phyloP scores from a whole-genome alignment of 495 filamentous ascomycete species.

The Penicillium pulvis region DNA sequence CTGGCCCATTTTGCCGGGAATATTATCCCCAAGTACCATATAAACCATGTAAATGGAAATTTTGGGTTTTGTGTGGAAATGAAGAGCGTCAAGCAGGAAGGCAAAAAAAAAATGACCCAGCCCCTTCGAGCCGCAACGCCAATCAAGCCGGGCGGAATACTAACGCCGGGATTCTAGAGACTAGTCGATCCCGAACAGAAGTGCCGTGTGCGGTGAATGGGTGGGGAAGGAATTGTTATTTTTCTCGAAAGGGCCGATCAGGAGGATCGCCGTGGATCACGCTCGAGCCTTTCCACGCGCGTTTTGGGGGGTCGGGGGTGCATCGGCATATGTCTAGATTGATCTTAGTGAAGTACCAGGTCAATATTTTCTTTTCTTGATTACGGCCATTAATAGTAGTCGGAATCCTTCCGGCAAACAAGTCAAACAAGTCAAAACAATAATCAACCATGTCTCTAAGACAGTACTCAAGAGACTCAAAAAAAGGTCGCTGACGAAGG shows the following conservation, averaged over 20 bases:
- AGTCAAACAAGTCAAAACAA: not conserved
- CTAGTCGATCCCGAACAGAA: conserved; percentile 29
- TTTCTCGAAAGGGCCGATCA: conserved; percentile 19
- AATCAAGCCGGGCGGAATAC: conserved; percentile 25
- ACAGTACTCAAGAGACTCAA: not conserved
- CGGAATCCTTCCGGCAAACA: not conserved
- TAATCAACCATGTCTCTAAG: too few relatives aligned
- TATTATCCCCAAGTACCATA: not conserved
- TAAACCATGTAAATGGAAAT: not conserved
- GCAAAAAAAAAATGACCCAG: conserved; percentile 1
- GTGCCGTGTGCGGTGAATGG: conserved; percentile 17
- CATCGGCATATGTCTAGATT: conserved; percentile 2
- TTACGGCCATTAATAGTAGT: not conserved
- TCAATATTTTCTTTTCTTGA: not conserved
- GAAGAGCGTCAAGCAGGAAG: not conserved
- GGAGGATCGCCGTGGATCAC: conserved; percentile 29
- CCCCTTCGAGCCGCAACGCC: conserved; percentile 24
- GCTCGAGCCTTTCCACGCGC: conserved; percentile 22
- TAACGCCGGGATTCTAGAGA: conserved; percentile 14
- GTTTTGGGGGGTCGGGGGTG: not conserved
- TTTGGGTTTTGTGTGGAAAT: conserved; percentile 4
- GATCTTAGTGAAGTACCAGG: not conserved
- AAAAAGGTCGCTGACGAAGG: not conserved
- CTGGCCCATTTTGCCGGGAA: not conserved
- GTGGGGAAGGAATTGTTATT: not conserved